Conservation (phyloP, 805 yeast genomes). For the Tetrapisispora taiwanensis region DNA sequence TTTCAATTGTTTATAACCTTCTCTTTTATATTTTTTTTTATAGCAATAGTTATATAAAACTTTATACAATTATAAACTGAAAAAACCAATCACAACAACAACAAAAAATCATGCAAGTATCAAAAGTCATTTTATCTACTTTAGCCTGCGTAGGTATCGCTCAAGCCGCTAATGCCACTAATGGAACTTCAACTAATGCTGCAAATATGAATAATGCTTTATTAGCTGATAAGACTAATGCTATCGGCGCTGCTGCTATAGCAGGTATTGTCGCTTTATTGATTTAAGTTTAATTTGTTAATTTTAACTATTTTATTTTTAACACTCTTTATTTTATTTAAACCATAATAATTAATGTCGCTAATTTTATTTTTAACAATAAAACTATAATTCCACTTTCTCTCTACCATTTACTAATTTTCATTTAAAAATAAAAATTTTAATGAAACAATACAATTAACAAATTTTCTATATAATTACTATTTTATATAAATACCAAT, state of each 20-base stretch:
- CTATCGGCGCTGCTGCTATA: slow-evolving; percentile 20
- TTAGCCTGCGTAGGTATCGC: slow-evolving; percentile 14
- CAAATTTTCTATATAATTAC: no score
- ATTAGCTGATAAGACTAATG: slow-evolving; percentile 9
- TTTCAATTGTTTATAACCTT: no score
- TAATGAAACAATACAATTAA: no score
- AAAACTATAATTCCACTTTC: no score
- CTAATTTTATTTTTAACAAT: background rate
- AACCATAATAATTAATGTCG: background rate
- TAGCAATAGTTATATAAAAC: no score
- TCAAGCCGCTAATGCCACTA: slow-evolving; percentile 7
- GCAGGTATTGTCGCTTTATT: slow-evolving; percentile 25
- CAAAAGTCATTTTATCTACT: slow-evolving; percentile 13
- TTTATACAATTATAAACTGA: no score
- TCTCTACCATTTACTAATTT: background rate
- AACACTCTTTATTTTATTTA: background rate
- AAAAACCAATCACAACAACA: background rate
- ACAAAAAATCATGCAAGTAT: slow-evolving; percentile 15
- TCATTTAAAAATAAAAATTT: no score
- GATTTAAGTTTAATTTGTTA: slow-evolving; percentile 6
- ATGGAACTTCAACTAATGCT: slow-evolving; percentile 4
- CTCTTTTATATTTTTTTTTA: no score
- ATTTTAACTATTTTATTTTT: no score
- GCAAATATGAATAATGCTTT: slow-evolving; percentile 7
- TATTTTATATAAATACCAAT: no score